phyloP scores from a whole-genome alignment of 495 filamentous ascomycete genomes.

The Xylaria bambusicola region DNA sequence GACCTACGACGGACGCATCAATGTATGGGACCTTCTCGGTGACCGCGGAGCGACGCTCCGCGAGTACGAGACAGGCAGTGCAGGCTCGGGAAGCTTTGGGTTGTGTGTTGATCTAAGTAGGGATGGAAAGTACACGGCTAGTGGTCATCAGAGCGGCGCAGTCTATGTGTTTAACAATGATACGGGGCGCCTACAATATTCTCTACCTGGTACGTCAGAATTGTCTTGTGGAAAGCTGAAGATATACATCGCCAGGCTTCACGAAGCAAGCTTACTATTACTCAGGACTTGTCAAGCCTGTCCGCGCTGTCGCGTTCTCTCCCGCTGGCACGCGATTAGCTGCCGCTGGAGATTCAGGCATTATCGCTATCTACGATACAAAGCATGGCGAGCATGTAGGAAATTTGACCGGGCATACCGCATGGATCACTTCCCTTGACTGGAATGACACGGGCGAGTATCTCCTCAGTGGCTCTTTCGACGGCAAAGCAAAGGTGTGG shows the following conservation, averaged over 20 bases:
- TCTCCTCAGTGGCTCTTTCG: slow-evolving; percentile 80
- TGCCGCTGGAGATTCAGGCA: slow-evolving; percentile 84
- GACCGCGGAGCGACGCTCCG: slow-evolving; percentile 58
- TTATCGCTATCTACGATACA: slow-evolving; percentile 91
- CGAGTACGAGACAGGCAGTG: slow-evolving; percentile 86
- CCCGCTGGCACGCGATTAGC: slow-evolving; percentile 82
- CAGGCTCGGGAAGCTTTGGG: slow-evolving; percentile 66
- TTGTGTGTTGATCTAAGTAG: slow-evolving; percentile 76
- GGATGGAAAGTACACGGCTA: slow-evolving; percentile 84
- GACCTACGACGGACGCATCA: slow-evolving; percentile 79
- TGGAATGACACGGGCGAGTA: slow-evolving; percentile 96
- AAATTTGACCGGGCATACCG: slow-evolving; percentile 74
- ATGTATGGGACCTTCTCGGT: slow-evolving; percentile 76
- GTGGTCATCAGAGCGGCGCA: slow-evolving; percentile 89
- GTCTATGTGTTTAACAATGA: slow-evolving; percentile 94
- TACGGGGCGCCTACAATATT: slow-evolving; percentile 81
- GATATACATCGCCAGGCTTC: too few species aligned
- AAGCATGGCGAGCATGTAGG: slow-evolving; percentile 88
- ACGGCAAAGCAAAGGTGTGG: slow-evolving; percentile 96
- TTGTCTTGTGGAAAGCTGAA: neutral
- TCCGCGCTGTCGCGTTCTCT: slow-evolving; percentile 83
- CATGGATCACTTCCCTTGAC: slow-evolving; percentile 86
- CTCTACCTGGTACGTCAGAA: slow-evolving; percentile 68
- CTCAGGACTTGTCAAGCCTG: slow-evolving; percentile 78
- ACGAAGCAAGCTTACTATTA: slow-evolving; percentile 15